A percentile compares a stretch with the other conserved stretches of the same genome.
Conservation (phyloP, 2,329 filamentous ascomycete genomes). For the Teratosphaeriaceae sp. region DNA sequence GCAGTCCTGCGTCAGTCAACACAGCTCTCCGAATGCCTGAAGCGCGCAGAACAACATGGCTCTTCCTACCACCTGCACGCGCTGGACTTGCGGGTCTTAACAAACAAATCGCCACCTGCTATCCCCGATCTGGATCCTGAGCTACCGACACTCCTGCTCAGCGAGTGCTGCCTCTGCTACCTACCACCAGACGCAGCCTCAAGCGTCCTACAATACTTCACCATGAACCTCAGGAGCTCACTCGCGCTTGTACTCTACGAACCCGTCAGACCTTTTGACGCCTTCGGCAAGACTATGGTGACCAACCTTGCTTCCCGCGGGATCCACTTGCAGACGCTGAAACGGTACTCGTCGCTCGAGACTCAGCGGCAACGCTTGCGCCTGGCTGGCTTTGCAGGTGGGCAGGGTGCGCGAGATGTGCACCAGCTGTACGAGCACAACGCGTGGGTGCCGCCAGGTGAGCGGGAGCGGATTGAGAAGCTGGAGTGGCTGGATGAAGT, state of each 20-base stretch:
- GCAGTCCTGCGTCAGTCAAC: conserved; percentile 17
- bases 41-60: conserved; percentile 14
- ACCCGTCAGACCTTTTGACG: conserved; percentile 72
- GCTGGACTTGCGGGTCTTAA: conserved; percentile 62
- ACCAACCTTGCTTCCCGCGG: conserved; percentile 76
- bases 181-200: conserved; percentile 60
- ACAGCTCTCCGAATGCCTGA: conserved; percentile 14
- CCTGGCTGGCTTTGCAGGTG: conserved; percentile 57
- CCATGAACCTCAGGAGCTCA: conserved; percentile 33
- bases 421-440: conserved; percentile 61
- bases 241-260: conserved; percentile 75
- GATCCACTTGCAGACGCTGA: conserved; percentile 78
- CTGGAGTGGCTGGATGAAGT: conserved; percentile 90
- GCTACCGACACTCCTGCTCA: conserved; percentile 77
- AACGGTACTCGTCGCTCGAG: conserved; percentile 59
- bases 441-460: conserved; percentile 60
- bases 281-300: conserved; percentile 90
- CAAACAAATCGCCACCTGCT: conserved; percentile 21
- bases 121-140: conserved; percentile 44
- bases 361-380: conserved; percentile 63
- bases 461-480: conserved; percentile 71
- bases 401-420: conserved; percentile 53
- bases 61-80: conserved; percentile 48
- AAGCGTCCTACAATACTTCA: conserved; percentile 33
- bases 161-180: conserved; percentile 94